Percentiles rank a stretch among this genome's conserved stretches.
phyloP scores from a whole-genome alignment of 169 alveolate genomes.

The Condylostoma magnum region DNA sequence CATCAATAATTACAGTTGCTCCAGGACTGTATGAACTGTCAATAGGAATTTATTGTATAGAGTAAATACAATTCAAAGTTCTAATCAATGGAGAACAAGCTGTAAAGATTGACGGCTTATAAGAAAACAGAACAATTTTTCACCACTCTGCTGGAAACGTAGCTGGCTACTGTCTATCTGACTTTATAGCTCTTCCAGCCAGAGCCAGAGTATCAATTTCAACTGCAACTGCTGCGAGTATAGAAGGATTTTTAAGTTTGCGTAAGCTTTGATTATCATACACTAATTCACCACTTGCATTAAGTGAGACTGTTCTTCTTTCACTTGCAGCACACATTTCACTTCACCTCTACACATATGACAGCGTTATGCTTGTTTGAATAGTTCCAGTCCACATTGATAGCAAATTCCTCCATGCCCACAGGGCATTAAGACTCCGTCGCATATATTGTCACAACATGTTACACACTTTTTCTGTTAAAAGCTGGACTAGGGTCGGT shows the following conservation, averaged over 20 bases:
- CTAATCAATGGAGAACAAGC: slow-evolving; percentile 45
- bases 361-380: slow-evolving; percentile 31
- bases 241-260: slow-evolving; percentile 76
- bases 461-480: slow-evolving; percentile 41
- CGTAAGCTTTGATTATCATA: slow-evolving; percentile 69
- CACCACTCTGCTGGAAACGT: neutral
- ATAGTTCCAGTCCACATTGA: slow-evolving; percentile 37
- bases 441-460: slow-evolving; percentile 35
- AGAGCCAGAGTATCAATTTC: slow-evolving; percentile 75
- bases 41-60: slow-evolving; percentile 42
- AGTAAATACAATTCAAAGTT: slow-evolving; percentile 42
- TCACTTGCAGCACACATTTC: neutral
- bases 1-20: slow-evolving; percentile 45
- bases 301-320: no score
- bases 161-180: slow-evolving; percentile 47
- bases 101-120: neutral
- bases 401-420: slow-evolving; percentile 65
- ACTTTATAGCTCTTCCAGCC: slow-evolving; percentile 73
- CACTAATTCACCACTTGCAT: no score
- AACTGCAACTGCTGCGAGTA: slow-evolving; percentile 64
- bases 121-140: neutral
- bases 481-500: no score
- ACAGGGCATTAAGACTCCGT: slow-evolving; percentile 51
- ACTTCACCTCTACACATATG: slow-evolving; percentile 35
- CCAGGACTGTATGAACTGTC: slow-evolving; percentile 73